Percentiles rank a stretch among this genome's conserved stretches.
These are phyloP conservation scores for Orbilia brochopaga DNA, from an alignment of 2,329 filamentous ascomycete genomes.

Conservation along the genomic window DNA sequence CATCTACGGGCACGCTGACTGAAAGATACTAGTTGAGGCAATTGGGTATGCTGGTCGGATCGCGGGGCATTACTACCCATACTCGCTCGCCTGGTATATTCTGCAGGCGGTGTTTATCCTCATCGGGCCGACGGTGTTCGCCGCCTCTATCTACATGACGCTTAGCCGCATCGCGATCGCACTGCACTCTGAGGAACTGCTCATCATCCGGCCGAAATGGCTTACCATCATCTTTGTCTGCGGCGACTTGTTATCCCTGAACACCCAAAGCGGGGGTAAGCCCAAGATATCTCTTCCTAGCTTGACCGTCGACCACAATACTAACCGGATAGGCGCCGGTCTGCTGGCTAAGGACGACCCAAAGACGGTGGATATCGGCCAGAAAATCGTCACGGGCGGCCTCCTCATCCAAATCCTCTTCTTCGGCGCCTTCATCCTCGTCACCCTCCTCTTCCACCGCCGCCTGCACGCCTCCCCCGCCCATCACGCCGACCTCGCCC, in stretches of 20 bases:
- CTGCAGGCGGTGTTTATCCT: constrained; percentile 61
- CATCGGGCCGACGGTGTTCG: constrained; percentile 62
- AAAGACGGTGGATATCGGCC: constrained; percentile 57
- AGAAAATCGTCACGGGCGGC: constrained; percentile 65
- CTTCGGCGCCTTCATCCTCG: constrained; percentile 65
- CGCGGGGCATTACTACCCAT: constrained; percentile 53
- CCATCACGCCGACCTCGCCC: constrained; percentile 14
- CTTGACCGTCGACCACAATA: too few relatives aligned
- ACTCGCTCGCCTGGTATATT: constrained; percentile 58
- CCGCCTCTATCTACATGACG: constrained; percentile 64
- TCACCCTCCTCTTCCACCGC: constrained; percentile 62
- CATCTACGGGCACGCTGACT: too few relatives aligned
- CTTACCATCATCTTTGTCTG: constrained; percentile 65
- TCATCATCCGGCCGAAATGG: constrained; percentile 60
- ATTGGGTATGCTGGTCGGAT: constrained; percentile 59
- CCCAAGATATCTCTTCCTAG: too few relatives aligned
- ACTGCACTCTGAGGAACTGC: constrained; percentile 58
- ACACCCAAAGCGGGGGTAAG: constrained; percentile 59
- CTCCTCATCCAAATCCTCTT: constrained; percentile 66
- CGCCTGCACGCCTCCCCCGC: constrained; percentile 17
- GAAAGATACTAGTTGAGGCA: constrained; percentile 59
- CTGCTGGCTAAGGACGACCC: constrained; percentile 56
- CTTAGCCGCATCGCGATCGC: constrained; percentile 57
- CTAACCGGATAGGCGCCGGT: constrained; percentile 56
- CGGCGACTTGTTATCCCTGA: constrained; percentile 64